Evolutionary conservation across 1,284 basidiomycete genomes (phyloP).

Genomic region (Ceratobasidium theobromae): DNA sequence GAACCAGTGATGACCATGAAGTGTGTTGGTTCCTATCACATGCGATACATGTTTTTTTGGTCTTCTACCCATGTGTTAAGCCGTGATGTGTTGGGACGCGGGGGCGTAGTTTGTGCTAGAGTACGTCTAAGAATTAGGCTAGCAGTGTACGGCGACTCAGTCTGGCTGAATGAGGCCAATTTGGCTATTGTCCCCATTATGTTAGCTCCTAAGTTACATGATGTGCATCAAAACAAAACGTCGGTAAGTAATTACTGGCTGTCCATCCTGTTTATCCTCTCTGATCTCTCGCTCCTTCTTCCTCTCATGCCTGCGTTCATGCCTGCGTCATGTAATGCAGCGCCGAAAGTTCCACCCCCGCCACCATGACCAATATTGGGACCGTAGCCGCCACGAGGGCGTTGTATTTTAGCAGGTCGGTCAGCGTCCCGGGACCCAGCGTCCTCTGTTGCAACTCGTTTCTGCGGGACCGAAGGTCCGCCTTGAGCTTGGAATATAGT

Average conservation of each 20-base stretch:
- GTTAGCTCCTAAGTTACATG: background rate
- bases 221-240: background rate
- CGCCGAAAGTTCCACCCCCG: constrained; percentile 14
- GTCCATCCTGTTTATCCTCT: constrained; percentile 3
- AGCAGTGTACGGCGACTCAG: too few species aligned
- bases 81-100: background rate
- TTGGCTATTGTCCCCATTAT: background rate
- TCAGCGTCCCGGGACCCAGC: constrained; percentile 7
- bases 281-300: constrained; percentile 1
- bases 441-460: constrained; percentile 11
- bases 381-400: constrained; percentile 3
- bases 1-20: background rate
- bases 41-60: background rate
- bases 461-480: constrained; percentile 27
- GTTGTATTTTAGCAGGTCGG: constrained; percentile 8
- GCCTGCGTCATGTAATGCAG: constrained; percentile 20
- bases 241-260: background rate
- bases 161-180: background rate
- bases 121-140: too few species aligned
- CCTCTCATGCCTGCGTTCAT: constrained; percentile 28
- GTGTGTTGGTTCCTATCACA: too few species aligned
- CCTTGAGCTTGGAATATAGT: background rate
- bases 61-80: background rate
- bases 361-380: background rate
- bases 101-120: too few species aligned